These are phyloP conservation scores for Pinguiococcus pyrenoidosus DNA, from an alignment of 108 stramenopile genomes.

Conservation along the genomic window DNA sequence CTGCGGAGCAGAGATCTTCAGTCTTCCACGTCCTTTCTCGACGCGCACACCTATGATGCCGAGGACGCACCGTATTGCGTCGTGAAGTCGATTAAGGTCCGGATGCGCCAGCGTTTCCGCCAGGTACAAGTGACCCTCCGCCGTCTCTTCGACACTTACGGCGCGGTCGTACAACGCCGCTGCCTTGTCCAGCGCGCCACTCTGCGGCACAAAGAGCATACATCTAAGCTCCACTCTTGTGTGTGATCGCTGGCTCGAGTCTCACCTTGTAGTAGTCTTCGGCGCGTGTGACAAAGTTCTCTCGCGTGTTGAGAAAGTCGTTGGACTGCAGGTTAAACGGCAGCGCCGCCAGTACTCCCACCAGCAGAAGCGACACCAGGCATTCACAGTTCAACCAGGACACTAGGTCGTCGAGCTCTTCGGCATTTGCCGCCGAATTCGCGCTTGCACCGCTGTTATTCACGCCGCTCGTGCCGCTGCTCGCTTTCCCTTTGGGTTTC, in stretches of 20 bases:
- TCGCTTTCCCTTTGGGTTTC: too few relatives aligned
- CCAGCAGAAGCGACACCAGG: slow-evolving; percentile 15
- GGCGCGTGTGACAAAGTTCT: slow-evolving; percentile 3
- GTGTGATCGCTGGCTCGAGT: too few relatives aligned
- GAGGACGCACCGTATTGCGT: too few relatives aligned
- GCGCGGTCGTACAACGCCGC: slow-evolving; percentile 18
- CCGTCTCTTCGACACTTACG: slow-evolving; percentile 11
- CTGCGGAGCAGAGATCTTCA: slow-evolving; percentile 8
- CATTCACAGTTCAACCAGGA: slow-evolving; percentile 22
- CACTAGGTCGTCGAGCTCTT: slow-evolving; percentile 4
- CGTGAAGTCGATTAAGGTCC: too few relatives aligned
- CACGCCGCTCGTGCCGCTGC: background rate
- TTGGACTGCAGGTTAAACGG: slow-evolving; percentile 23
- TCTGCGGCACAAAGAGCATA: too few relatives aligned
- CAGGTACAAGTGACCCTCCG: slow-evolving; percentile 9
- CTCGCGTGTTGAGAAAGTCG: too few relatives aligned
- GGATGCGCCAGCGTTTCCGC: slow-evolving; percentile 5
- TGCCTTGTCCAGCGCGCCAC: too few relatives aligned
- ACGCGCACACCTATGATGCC: too few relatives aligned
- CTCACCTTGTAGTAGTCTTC: slow-evolving; percentile 13
- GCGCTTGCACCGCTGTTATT: background rate
- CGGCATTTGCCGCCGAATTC: background rate
- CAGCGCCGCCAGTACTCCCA: slow-evolving; percentile 18
- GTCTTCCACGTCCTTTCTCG: too few relatives aligned
- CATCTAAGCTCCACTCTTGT: too few relatives aligned